Base-by-base conservation (phyloP, 805 yeast genomes). In the Wickerhamiella allomyrinae region DNA sequence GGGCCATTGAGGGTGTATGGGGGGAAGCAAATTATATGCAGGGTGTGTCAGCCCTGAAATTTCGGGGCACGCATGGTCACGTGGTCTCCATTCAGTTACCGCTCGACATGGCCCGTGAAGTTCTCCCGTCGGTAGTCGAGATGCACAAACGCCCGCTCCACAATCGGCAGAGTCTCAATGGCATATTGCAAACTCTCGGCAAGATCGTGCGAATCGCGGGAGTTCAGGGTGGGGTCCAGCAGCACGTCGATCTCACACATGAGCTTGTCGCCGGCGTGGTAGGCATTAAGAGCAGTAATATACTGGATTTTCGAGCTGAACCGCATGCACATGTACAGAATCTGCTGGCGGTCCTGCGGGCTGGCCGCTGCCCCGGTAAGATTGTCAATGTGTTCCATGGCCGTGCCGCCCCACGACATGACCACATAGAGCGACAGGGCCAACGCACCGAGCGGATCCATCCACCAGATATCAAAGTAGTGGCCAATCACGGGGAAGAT, bases 111-210 rank as follows among this genome's bases (percentile, higher is more conserved):
- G 15, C 67, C 67, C 5, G 62, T 53, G 42, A 58, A 62, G 46
- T 62, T 62, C 15, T 59, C 66, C 4, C 57, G 47, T 2, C 66
- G 55, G 42, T 62, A 62, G 41, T 82, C 93, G 24, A 81, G 67
- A 56, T 82, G 93, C 14, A 82, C 91, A 65, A 77, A 82, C 1
- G 87, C 85, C 41, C 93, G 65, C 55, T 82, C 89, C 2, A 82
- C 86, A 57, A 67, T 71, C 0, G 89, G 86, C 45, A 82, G 61
- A 0, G 86, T 74, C 49, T 82, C 93, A 20, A 82, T 66, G 1
- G 91, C 81, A 53, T 80, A 82, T 58, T 82, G 93, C 36, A 82
- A 61, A 0, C 87, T 77, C 57, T 81, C 93, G 3, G 84, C 93
- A 27, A 82, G 66, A 56, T 82, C 93, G 57, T 82, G 93, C 41